A percentile compares a stretch with the other conserved stretches of the same genome.
These are phyloP conservation scores for Suillus alpinus DNA, from an alignment of 768 basidiomycete genomes.

Conservation along the genomic window DNA sequence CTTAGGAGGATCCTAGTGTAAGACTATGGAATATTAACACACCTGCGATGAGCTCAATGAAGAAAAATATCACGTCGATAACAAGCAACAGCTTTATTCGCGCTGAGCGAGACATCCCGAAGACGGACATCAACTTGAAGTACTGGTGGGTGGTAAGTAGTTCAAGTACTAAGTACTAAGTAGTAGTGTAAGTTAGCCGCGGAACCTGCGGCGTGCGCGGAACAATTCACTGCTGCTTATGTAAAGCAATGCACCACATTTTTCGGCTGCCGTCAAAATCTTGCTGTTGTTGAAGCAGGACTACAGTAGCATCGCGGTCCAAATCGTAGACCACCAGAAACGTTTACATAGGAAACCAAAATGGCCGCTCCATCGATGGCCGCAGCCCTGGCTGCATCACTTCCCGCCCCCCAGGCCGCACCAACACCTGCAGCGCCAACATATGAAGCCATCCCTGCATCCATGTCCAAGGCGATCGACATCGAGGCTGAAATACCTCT, in stretches of 20 bases:
- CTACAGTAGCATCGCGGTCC: background rate
- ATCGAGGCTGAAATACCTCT: conserved; percentile 88
- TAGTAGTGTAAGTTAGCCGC: background rate
- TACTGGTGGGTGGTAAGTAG: background rate
- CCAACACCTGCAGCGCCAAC: conserved; percentile 62
- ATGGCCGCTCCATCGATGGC: conserved; percentile 88
- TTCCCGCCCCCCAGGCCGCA: conserved; percentile 59
- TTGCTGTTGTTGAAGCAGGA: background rate
- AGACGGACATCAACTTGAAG: conserved; percentile 11
- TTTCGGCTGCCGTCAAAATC: background rate
- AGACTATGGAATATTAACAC: conserved; percentile 17
- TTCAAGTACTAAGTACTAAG: background rate
- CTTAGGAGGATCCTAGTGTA: background rate
- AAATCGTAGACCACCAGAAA: background rate
- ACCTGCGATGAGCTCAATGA: conserved; percentile 83
- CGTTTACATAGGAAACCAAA: conserved; percentile 4
- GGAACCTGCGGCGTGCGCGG: background rate
- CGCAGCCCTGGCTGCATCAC: conserved; percentile 82
- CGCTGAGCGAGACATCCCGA: conserved; percentile 60
- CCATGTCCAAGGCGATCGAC: conserved; percentile 91
- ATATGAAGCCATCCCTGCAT: conserved; percentile 86
- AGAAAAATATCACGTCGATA: conserved; percentile 86
- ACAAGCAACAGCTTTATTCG: conserved; percentile 73
- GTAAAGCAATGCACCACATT: background rate
- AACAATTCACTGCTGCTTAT: background rate